Base-by-base conservation (phyloP, 176 grass and related monocot species). In the Carex littledalei region DNA sequence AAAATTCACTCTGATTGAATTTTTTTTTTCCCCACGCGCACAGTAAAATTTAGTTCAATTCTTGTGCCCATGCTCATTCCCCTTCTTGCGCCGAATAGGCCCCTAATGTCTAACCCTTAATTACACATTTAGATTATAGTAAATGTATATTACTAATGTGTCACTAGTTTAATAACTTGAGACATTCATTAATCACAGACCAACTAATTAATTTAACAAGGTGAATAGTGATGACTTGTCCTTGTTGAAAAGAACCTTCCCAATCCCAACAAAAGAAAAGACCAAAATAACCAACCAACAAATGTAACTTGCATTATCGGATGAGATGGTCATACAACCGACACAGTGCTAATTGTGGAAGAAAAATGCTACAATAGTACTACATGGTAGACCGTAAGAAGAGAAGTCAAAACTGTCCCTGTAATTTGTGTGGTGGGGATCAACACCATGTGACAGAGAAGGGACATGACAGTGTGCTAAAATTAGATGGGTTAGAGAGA, bases 401-500 rank as follows among this genome's bases (percentile, higher is more conserved):
- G 24, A 17, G 73, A 78, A 56, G 74, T 56, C 67, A 71, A 81
- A 84, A 71, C 73, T 91, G 81, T 55, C 81, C 32, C 35, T 71
- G 11, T 45, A 71, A 45, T 11, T 67, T 49, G 87, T 88, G 67
- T 76, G 90, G 88, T 80, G 84, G 86, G 74, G 52, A 35, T 63
- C 62, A 87, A 55, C 57, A 56, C 86, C 90, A 90, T 87, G 90
- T 91, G 92, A 88, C 41, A 39, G 5, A 39, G 4, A 39, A 39
- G 37, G 37, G 4, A 39, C 37, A 39, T 39, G 37, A 39, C 34
- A 35, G 34, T 35, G 34, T 35, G 34, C 34, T 35, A 35, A 35
- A 35, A 35, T 35, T 35, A 35, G 34, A 35, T 35, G 34, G 34
- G 3, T 35, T 35, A 35, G 3, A 35, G 34, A 35, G 34, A 35